Evolutionary conservation across 306 rosid species (phyloP).

Genomic region (Oxytropis ochrocephala): DNA sequence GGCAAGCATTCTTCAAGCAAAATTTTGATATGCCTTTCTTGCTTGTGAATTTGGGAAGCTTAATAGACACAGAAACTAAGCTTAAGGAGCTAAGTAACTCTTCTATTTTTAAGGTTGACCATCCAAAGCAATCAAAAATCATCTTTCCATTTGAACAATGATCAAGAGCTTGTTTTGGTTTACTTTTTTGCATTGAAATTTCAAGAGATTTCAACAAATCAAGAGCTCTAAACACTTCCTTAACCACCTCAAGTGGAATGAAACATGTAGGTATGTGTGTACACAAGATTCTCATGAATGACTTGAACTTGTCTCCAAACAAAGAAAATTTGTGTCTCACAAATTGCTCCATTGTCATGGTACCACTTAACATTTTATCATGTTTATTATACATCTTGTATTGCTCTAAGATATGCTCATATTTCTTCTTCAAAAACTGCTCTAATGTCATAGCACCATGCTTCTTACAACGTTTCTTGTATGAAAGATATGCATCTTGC

Average conservation of each 20-base stretch:
- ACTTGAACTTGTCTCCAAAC: constrained; percentile 5
- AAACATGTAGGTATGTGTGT: constrained; percentile 49
- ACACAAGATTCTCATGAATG: constrained; percentile 11
- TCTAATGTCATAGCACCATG: constrained; percentile 13
- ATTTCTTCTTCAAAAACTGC: constrained; percentile 21
- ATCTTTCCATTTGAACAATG: neutral
- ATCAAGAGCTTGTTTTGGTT: neutral
- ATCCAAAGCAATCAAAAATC: neutral
- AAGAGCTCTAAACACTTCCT: constrained; percentile 13
- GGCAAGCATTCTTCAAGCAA: constrained; percentile 28
- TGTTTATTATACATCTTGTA: neutral
- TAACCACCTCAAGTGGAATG: constrained; percentile 11
- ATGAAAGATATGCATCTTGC: neutral
- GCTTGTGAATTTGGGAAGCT: neutral
- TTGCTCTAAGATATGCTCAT: neutral
- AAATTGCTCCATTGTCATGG: constrained; percentile 27
- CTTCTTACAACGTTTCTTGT: neutral
- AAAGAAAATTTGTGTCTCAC: constrained; percentile 5
- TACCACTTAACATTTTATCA: neutral
- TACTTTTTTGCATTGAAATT: neutral
- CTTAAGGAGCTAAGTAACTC: neutral
- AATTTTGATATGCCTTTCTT: neutral
- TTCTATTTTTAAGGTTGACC: neutral
- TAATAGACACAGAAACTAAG: neutral
- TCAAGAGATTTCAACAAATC: constrained; percentile 14